Base-by-base conservation (phyloP, 1,284 basidiomycete species). In the Cutaneotrichosporon dermatis region DNA sequence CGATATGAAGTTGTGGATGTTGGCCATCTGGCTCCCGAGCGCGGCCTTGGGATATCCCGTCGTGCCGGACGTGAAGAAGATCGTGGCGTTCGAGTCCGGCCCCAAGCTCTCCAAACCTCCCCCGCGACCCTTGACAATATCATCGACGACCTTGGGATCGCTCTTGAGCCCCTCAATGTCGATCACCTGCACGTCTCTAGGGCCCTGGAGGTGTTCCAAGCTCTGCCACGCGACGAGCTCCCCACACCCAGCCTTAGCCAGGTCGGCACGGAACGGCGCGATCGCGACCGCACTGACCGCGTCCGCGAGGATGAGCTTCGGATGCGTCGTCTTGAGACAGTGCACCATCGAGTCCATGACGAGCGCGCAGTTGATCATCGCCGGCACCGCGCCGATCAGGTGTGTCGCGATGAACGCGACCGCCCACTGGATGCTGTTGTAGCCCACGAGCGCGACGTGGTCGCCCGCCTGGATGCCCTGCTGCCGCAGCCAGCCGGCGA, bases 1-100 rank as follows among this genome's bases (percentile, higher is more conserved):
- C 37, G 57, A 44, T 9, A 63, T 25, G 37, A 56, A n/a, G 41
- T 60, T 54, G 56, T 60, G 58, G 15, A 63, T 46, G 5, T 49
- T 46, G 8, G 42, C 54, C 3, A 55, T 60, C 56, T 76, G 74
- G 5, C 70, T 72, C 45, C 70, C 72, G 37, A 73, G 64, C 7
- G 75, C 73, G 0, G 72, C 74, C 65, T 75, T 76, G 11, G 73
- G 71, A 15, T 42, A 48, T 11, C 54, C 51, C 5, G 62, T 63
- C 6, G 62, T 63, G 1, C 63, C 63, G 6, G 58, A 60, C 11
- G 75, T 72, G 60, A 74, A 76, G 66, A 75, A 75, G 54, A 75
- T 71, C 33, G 73, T 69, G 11, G 64, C 75, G 57, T 75, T 74
- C 42, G 64, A 66, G 53, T 76, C 75, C 16, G 74, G 72, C 35